phyloP scores from a whole-genome alignment of 805 yeast species.

The Clavispora asparagi region DNA sequence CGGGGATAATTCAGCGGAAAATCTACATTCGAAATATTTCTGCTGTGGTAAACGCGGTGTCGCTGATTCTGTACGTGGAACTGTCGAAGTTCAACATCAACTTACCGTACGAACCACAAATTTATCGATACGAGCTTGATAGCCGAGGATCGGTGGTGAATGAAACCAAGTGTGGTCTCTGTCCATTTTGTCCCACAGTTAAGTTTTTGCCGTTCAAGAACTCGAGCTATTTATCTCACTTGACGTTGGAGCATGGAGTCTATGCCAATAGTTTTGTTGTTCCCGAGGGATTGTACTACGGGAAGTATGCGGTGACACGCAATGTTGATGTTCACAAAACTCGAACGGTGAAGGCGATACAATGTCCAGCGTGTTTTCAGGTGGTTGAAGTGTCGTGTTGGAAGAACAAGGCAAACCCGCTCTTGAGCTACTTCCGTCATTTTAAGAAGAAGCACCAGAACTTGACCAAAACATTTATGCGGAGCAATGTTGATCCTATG shows the following conservation, averaged over 20 bases:
- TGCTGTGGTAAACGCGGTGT: constrained; percentile 13
- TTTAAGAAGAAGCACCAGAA: constrained; percentile 23
- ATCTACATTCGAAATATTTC: constrained; percentile 16
- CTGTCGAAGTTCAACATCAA: constrained; percentile 15
- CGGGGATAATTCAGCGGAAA: constrained; percentile 15
- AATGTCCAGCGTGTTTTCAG: constrained; percentile 24
- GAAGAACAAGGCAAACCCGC: constrained; percentile 23
- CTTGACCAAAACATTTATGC: constrained; percentile 10
- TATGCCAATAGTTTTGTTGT: constrained; percentile 25
- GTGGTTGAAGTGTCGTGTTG: constrained; percentile 26
- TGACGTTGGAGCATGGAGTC: constrained; percentile 31
- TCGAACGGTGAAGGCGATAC: constrained; percentile 20
- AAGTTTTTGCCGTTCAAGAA: constrained; percentile 29
- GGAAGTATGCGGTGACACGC: constrained; percentile 19
- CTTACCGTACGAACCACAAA: constrained; percentile 30
- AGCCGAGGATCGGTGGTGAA: constrained; percentile 15
- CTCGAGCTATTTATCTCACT: constrained; percentile 28
- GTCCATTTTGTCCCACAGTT: constrained; percentile 27
- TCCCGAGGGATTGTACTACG: constrained; percentile 28
- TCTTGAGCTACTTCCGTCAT: constrained; percentile 26
- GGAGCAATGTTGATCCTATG: constrained; percentile 12
- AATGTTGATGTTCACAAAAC: constrained; percentile 8
- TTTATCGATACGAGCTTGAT: constrained; percentile 23
- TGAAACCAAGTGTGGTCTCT: constrained; percentile 27
- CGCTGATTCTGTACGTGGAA: constrained; percentile 20